Evolutionary conservation across 2,329 filamentous ascomycete species (phyloP), one percentile per base, ranked within the genome.

Genomic region (Colletotrichum gigasporum): DNA sequence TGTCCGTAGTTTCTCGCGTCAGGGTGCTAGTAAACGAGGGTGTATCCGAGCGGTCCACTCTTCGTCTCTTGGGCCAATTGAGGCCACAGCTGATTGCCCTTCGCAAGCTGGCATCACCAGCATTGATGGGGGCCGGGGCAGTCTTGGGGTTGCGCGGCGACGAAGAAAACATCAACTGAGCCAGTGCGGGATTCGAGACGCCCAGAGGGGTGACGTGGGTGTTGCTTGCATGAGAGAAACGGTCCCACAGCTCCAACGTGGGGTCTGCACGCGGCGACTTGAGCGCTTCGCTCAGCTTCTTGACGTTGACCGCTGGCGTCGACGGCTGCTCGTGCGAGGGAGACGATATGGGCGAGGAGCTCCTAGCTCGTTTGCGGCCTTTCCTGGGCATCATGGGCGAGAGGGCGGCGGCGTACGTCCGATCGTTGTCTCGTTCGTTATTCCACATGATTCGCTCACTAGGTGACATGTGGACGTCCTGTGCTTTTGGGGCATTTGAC

Each of bases 171-270:
- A 91, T 87, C 24, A 93, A 79, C 58, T 91, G 86, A 50, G 87
- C 85, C 22, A 92, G 80, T 14, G 84, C 79, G 37, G 87, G 86
- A 69, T 87, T 88, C 41, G 80, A 75, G 42, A 83, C 75, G 18
- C 85, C 85, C 1, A 78, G 74, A 7, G 77, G 73, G 44, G 77
- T 75, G 54, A 77, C 69, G 66, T 82, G 76, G 12, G 80, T 73
- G 66, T 83, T 79, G 71, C 82, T 24, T 68, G 65, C 78, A 56
- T 87, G 76, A 35, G 90, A 86, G 72, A 92, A 93, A 54, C 90
- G 88, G 69, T 91, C 91, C 92, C 92, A 95, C 2, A 94, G 77
- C 67, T 94, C 91, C 30, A 90, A 77, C 2, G 90, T 91, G 35
- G 92, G 90, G 71, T 94, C 91, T 30, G 88, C 85, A 67, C 90